Percentiles rank a stretch among this genome's conserved stretches.
Evolutionary conservation across 2,329 filamentous ascomycete species (phyloP).

Genomic region (Talaromyces sp.): DNA sequence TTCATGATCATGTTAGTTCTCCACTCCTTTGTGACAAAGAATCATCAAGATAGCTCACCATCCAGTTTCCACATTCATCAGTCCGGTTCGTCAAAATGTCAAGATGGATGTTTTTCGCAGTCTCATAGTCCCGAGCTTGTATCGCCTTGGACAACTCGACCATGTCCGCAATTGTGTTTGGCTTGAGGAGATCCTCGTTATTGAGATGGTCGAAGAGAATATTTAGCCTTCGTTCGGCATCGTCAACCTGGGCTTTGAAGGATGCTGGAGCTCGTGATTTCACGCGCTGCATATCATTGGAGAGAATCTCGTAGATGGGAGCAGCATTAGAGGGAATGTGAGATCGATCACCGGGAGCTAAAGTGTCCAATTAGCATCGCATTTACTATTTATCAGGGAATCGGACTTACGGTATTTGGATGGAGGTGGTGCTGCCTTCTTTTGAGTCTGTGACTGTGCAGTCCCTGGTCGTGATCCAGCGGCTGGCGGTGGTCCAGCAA

Average conservation of each 20-base stretch:
- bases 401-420: constrained; percentile 64
- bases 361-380: constrained; percentile 19
- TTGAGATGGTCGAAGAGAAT: constrained; percentile 97
- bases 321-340: constrained; percentile 78
- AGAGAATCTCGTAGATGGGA: constrained; percentile 76
- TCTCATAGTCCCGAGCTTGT: constrained; percentile 65
- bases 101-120: constrained; percentile 65
- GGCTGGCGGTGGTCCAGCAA: constrained; percentile 33
- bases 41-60: constrained; percentile 57
- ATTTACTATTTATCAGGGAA: neutral
- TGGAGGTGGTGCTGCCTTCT: constrained; percentile 48
- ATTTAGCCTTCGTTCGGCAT: constrained; percentile 87
- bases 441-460: constrained; percentile 46
- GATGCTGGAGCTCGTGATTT: constrained; percentile 79
- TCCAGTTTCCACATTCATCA: constrained; percentile 81
- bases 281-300: constrained; percentile 81
- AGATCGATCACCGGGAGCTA: constrained; percentile 72
- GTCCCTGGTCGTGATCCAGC: constrained; percentile 46
- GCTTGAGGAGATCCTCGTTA: constrained; percentile 84
- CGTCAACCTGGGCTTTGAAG: constrained; percentile 84
- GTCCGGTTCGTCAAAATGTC: constrained; percentile 73
- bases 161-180: constrained; percentile 59
- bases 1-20: neutral
- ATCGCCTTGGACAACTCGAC: constrained; percentile 58
- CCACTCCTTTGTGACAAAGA: neutral